phyloP scores from a whole-genome alignment of 208 protist genomes.

The Trypanosoma theileri region DNA sequence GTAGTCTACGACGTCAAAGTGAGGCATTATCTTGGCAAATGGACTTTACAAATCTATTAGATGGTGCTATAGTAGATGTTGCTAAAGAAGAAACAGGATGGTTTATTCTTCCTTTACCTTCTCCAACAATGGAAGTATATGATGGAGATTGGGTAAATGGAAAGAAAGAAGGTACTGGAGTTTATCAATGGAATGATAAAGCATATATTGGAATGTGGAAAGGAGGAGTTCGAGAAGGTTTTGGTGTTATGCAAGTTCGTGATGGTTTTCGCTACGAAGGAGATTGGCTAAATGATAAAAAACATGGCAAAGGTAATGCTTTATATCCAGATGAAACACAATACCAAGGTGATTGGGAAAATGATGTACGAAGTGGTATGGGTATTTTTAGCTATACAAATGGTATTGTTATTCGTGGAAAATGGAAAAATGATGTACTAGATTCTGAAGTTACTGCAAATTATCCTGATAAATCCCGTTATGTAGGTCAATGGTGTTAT shows the following conservation, averaged over 20 bases:
- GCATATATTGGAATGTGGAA: constrained; percentile 83
- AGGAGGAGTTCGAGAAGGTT: constrained; percentile 63
- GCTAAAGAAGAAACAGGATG: constrained; percentile 7
- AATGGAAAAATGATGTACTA: constrained; percentile 50
- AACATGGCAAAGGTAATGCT: constrained; percentile 67
- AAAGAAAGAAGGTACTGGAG: constrained; percentile 67
- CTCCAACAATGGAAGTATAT: constrained; percentile 72
- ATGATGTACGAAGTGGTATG: constrained; percentile 43
- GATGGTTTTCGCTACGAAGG: constrained; percentile 79
- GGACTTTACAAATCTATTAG: constrained; percentile 3
- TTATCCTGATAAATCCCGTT: constrained; percentile 67
- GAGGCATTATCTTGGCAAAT: background rate
- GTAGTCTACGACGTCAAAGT: constrained; percentile 18
- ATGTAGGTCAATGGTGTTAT: constrained; percentile 65
- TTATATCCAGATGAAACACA: constrained; percentile 45
- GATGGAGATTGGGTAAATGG: constrained; percentile 83
- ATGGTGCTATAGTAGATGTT: background rate
- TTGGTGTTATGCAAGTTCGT: constrained; percentile 53
- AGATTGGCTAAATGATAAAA: constrained; percentile 72
- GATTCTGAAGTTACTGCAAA: constrained; percentile 42
- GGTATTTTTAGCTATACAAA: constrained; percentile 53
- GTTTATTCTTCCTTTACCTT: constrained; percentile 23
- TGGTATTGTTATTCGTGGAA: constrained; percentile 42
- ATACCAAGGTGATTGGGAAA: constrained; percentile 56
- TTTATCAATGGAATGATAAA: constrained; percentile 82